Conservation (phyloP, 1,284 basidiomycete genomes). For the Ceratobasidium sp. region DNA sequence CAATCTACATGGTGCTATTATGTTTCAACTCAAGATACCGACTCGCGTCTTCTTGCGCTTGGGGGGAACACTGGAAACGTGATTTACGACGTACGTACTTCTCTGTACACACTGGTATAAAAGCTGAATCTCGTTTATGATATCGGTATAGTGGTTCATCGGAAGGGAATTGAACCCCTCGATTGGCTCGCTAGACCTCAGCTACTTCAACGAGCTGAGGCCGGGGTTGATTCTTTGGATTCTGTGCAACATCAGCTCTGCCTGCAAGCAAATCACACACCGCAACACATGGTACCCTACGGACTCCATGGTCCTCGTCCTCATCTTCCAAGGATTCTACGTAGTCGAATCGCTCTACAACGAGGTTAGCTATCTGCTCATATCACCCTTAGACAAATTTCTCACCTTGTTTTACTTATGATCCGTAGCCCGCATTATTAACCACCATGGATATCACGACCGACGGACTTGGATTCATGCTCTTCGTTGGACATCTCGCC, state of each 20-base stretch:
- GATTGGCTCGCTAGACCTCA: slow-evolving; percentile 91
- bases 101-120: not conserved
- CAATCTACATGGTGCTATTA: slow-evolving; percentile 82
- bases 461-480: slow-evolving; percentile 99
- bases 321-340: slow-evolving; percentile 89
- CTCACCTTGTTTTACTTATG: not conserved
- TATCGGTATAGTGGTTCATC: slow-evolving; percentile 84
- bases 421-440: slow-evolving; percentile 72
- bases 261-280: slow-evolving; percentile 86
- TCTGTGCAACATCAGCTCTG: slow-evolving; percentile 90
- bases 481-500: slow-evolving; percentile 89
- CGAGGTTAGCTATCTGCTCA: slow-evolving; percentile 66
- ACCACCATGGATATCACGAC: slow-evolving; percentile 99
- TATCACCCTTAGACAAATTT: no score
- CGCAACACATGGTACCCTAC: slow-evolving; percentile 20
- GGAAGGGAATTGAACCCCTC: slow-evolving; percentile 95
- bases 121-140: not conserved
- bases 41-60: slow-evolving; percentile 75
- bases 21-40: slow-evolving; percentile 69
- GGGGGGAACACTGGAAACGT: slow-evolving; percentile 91
- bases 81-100: slow-evolving; percentile 85
- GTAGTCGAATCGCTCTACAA: slow-evolving; percentile 88
- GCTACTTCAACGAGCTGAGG: slow-evolving; percentile 95
- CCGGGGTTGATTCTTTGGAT: slow-evolving; percentile 97
- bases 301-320: slow-evolving; percentile 92